phyloP scores from a whole-genome alignment of 192 early-diverging fungal species.

The Backusella tuberculispora region DNA sequence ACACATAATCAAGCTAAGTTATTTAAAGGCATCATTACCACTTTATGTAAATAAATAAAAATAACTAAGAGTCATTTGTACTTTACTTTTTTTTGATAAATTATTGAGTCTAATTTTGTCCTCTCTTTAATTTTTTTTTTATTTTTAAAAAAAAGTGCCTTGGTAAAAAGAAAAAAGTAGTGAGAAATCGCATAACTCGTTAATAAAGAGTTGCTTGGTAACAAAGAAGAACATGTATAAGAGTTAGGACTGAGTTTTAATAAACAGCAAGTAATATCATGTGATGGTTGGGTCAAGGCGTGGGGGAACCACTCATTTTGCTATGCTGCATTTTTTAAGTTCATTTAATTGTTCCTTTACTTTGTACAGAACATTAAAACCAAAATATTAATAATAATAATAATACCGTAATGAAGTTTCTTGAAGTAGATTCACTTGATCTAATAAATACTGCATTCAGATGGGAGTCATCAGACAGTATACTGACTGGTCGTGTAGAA shows the following conservation, averaged over 20 bases:
- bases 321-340: conserved; percentile 1
- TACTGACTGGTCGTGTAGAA: conserved; percentile 84
- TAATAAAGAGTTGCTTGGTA: too few relatives aligned
- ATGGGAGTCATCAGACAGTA: conserved; percentile 85
- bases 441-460: conserved; percentile 83
- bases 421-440: conserved; percentile 63
- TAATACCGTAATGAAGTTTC: conserved; percentile 32
- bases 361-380: not conserved
- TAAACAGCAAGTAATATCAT: conserved; percentile 6
- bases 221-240: too few relatives aligned
- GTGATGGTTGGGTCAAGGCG: not conserved
- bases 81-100: too few relatives aligned
- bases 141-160: too few relatives aligned
- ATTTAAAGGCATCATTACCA: too few relatives aligned
- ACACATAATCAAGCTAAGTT: too few relatives aligned
- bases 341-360: conserved; percentile 15
- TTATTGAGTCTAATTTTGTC: too few relatives aligned
- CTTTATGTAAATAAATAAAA: too few relatives aligned
- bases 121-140: too few relatives aligned
- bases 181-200: too few relatives aligned
- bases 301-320: not conserved
- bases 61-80: too few relatives aligned
- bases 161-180: too few relatives aligned
- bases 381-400: not conserved
- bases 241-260: not conserved